Evolutionary conservation across 2,329 filamentous ascomycete genomes (phyloP), one percentile per base, ranked within the genome.

Genomic region (Colletotrichum limetticola): DNA sequence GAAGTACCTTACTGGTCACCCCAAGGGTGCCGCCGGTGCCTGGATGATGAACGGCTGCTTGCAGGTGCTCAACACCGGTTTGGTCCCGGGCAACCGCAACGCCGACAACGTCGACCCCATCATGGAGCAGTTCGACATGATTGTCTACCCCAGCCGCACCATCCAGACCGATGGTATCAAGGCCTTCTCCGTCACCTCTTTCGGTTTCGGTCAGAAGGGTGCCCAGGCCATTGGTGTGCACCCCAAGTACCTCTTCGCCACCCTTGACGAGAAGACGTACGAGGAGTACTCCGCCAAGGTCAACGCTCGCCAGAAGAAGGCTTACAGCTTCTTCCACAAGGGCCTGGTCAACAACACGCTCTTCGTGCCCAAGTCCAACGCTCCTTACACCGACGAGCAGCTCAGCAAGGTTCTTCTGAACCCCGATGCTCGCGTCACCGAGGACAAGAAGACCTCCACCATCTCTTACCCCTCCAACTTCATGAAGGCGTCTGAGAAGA

Each of bases 11-110:
- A 99, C 97, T 67, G 97, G 97, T 84, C 97, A 99, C 83, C 97
- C 97, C 80, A 99, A 99, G 91, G 97, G 97, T 92, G 96, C 97
- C 79, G 97, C 97, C 74, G 97, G 97, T 88, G 97, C 96, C 61
- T 99, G 97, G 95, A 99, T 99, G 97, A 92, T 99, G 90, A 99
- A 99, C 88, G 97, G 97, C 76, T 97, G 94, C 83, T 87, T 99
- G 82, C 97, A 99, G 84, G 95, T 98, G 58, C 91, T 99, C 78
- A 97, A 98, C 88, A 93, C 90, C 64, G 97, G 97, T 80, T 88
- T 99, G 62, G 96, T 99, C 28, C 97, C 97, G 16, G 97, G 97
- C 73, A 99, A 99, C 87, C 93, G 95, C 80, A 99, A 99, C 79
- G 97, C 97, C 64, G 97, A 99, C 87, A 99, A 99, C 77, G 92